Evolutionary conservation across 257 asterid genomes (phyloP).

Genomic region (Coffea canephora): DNA sequence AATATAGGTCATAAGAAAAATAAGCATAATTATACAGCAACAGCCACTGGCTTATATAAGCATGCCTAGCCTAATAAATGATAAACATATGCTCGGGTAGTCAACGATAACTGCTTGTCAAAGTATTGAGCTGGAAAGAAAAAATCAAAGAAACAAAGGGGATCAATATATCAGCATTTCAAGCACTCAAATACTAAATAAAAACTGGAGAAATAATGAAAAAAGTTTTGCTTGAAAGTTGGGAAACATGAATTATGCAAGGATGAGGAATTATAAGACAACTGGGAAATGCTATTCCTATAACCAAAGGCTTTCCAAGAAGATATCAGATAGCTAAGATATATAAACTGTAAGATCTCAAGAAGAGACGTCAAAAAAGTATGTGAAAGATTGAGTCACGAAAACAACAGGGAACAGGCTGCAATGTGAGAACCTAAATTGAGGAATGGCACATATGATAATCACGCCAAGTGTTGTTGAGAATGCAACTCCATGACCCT

Average conservation of each 20-base stretch:
- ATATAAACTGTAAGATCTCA: background rate
- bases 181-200: background rate
- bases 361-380: background rate
- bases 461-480: background rate
- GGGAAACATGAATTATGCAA: background rate
- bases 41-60: background rate
- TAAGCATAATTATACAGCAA: background rate
- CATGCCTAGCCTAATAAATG: background rate
- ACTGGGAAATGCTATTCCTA: background rate
- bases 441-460: background rate
- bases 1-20: no score
- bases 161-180: background rate
- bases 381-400: background rate
- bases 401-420: background rate
- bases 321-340: background rate
- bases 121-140: background rate
- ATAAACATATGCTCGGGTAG: background rate
- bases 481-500: background rate
- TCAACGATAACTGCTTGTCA: background rate
- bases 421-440: background rate
- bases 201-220: background rate
- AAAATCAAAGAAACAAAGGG: background rate
- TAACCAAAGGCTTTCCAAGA: background rate
- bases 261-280: background rate
- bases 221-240: no score